Conservation (phyloP, 1,139 yeast genomes). For the Taphrina flavorubra region DNA sequence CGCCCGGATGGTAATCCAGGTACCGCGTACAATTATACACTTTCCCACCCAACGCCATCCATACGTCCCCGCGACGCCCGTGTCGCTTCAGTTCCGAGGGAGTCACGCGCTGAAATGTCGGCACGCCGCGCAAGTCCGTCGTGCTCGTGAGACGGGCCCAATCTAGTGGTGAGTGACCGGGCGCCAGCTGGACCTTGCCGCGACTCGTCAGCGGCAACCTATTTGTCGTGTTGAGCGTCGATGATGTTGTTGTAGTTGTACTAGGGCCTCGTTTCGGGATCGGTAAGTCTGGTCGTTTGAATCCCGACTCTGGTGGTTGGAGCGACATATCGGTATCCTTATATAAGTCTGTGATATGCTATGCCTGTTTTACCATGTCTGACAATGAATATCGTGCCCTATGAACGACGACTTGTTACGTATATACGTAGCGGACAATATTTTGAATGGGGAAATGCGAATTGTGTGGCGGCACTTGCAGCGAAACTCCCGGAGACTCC, state of each 20-base stretch:
- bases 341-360: too few relatives aligned
- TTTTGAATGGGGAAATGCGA: too few relatives aligned
- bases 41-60: constrained; percentile 82
- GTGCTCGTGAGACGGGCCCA: constrained; percentile 73
- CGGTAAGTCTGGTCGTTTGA: constrained; percentile 21
- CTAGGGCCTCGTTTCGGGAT: constrained; percentile 17
- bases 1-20: constrained; percentile 90
- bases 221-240: background rate
- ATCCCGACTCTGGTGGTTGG: constrained; percentile 5
- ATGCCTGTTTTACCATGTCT: background rate
- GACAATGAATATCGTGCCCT: too few relatives aligned
- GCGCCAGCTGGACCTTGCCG: constrained; percentile 66
- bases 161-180: constrained; percentile 85
- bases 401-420: background rate
- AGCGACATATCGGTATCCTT: constrained; percentile 7
- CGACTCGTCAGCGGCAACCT: constrained; percentile 45
- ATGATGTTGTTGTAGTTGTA: background rate
- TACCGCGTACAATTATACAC: constrained; percentile 87
- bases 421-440: too few relatives aligned
- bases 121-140: constrained; percentile 49
- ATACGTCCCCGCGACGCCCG: constrained; percentile 66
- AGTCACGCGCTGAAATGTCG: constrained; percentile 57
- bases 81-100: constrained; percentile 68
- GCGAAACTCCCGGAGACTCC: too few relatives aligned
- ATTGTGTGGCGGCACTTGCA: too few relatives aligned